Evolutionary conservation across 352 stramenopile genomes (phyloP).

Genomic region (Phytophthora megakarya): DNA sequence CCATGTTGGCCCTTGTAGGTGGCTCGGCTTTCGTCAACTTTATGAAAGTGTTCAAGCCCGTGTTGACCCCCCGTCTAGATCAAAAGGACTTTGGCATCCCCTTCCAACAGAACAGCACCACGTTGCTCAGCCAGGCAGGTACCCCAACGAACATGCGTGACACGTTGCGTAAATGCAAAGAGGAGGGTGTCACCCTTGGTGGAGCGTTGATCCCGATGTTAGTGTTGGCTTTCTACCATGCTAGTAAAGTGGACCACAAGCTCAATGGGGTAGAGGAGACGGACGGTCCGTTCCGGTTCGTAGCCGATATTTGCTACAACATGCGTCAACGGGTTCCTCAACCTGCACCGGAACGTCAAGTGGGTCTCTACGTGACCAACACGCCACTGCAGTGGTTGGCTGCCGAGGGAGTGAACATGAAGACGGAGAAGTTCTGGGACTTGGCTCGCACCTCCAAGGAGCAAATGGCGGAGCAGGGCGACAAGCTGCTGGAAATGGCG

Average conservation of each 20-base stretch:
- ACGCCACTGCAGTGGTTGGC: conserved; percentile 48
- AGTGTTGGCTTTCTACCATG: conserved; percentile 57
- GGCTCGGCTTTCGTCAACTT: conserved; percentile 43
- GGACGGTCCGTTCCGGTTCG: conserved; percentile 40
- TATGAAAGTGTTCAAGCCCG: conserved; percentile 52
- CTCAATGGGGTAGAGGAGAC: conserved; percentile 21
- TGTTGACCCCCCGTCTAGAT: conserved; percentile 43
- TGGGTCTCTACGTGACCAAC: conserved; percentile 59
- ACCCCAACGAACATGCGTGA: conserved; percentile 44
- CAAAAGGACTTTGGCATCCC: conserved; percentile 51
- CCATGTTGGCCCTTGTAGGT: conserved; percentile 30
- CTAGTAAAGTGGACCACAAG: conserved; percentile 42
- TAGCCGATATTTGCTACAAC: conserved; percentile 55
- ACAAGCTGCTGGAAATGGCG: conserved; percentile 56
- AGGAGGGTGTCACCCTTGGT: conserved; percentile 49
- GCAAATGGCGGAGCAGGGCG: conserved; percentile 21
- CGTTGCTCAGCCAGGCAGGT: conserved; percentile 44
- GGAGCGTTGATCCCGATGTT: conserved; percentile 50
- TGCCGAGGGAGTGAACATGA: conserved; percentile 50
- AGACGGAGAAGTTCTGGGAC: conserved; percentile 58
- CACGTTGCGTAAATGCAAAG: conserved; percentile 45
- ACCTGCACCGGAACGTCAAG: conserved; percentile 31
- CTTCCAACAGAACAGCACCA: conserved; percentile 48
- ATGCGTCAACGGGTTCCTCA: conserved; percentile 43
- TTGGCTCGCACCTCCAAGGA: conserved; percentile 46